Conservation (phyloP, 2,329 filamentous ascomycete species). For the Phialophora expanda region DNA sequence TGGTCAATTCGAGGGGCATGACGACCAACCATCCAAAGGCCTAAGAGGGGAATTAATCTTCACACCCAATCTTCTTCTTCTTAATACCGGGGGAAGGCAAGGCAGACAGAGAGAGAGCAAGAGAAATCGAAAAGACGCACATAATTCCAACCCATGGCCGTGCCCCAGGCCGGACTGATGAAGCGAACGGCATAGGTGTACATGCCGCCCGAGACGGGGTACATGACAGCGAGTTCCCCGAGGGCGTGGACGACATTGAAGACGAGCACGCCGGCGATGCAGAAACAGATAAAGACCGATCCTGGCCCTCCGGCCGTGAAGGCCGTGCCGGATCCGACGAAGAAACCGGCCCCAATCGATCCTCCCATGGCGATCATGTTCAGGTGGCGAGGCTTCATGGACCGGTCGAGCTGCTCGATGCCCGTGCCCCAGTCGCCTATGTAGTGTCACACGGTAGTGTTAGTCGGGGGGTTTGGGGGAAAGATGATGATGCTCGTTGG, state of each 20-base stretch:
- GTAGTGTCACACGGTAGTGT: no score
- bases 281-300: conserved; percentile 76
- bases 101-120: no score
- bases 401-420: conserved; percentile 31
- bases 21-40: conserved; percentile 64
- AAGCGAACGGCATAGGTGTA: conserved; percentile 91
- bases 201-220: conserved; percentile 89
- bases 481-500: no score
- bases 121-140: no score
- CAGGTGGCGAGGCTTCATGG: conserved; percentile 59
- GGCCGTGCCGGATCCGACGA: conserved; percentile 79
- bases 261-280: conserved; percentile 81
- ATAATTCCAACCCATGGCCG: conserved; percentile 63
- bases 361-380: conserved; percentile 67
- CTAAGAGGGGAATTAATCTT: background rate
- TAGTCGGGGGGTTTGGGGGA: no score
- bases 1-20: conserved; percentile 80
- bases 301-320: conserved; percentile 73
- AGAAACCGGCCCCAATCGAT: conserved; percentile 73
- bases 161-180: conserved; percentile 71
- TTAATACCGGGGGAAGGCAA: no score
- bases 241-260: conserved; percentile 91
- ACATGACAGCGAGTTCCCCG: conserved; percentile 87
- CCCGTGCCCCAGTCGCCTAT: conserved; percentile 24
- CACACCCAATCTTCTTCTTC: no score